phyloP scores from a whole-genome alignment of 306 rosid genomes.

The Prunus armeniaca region DNA sequence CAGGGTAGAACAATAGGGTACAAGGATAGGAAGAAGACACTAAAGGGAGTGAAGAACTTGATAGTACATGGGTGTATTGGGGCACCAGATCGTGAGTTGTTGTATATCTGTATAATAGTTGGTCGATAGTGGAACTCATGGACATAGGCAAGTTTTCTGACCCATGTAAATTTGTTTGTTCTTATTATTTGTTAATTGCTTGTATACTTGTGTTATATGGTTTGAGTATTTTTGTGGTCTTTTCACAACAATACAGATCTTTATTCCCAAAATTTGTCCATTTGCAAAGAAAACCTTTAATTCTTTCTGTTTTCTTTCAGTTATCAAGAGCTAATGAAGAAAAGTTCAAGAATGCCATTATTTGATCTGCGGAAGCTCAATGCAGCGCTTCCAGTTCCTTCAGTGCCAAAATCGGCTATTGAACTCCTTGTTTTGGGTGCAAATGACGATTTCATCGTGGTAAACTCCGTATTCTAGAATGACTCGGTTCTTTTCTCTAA shows the following conservation, averaged over 20 bases:
- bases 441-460: constrained; percentile 83
- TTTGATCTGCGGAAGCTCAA: constrained; percentile 86
- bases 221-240: neutral
- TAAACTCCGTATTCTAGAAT: constrained; percentile 22
- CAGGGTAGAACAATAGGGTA: neutral
- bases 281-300: neutral
- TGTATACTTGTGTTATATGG: neutral
- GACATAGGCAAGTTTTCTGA: neutral
- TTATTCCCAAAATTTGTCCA: neutral
- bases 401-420: constrained; percentile 43
- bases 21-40: neutral
- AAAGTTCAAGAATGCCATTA: constrained; percentile 89
- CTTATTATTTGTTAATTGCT: neutral
- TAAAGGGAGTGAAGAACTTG: neutral
- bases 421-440: constrained; percentile 78
- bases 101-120: neutral
- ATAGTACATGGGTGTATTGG: neutral
- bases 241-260: neutral
- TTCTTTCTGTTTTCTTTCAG: constrained; percentile 36
- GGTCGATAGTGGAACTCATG: neutral
- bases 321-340: constrained; percentile 85
- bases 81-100: neutral
- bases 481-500: neutral
- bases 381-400: constrained; percentile 86
- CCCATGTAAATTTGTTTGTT: neutral